Conservation (phyloP, 1,139 yeast species). For the Blastobotrys persicus region DNA sequence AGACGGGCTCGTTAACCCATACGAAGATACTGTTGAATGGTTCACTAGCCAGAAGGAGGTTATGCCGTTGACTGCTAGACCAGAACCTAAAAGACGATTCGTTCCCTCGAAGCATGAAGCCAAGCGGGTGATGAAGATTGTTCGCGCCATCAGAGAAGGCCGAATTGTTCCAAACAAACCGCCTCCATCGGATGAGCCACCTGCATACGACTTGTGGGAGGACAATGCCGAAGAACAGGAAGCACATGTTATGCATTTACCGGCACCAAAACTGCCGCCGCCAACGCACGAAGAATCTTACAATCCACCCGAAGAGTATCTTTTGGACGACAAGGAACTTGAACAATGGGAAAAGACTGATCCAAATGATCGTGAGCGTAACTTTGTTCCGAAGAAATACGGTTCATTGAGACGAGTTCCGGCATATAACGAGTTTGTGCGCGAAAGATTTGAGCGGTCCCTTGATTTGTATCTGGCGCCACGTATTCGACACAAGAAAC, state of each 20-base stretch:
- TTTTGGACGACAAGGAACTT: conserved; percentile 74
- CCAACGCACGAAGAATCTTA: conserved; percentile 96
- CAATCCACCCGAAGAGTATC: conserved; percentile 95
- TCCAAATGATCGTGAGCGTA: conserved; percentile 74
- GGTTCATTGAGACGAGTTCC: conserved; percentile 86
- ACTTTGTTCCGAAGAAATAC: conserved; percentile 81
- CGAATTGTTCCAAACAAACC: conserved; percentile 72
- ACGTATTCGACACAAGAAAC: conserved; percentile 85
- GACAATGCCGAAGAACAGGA: conserved; percentile 52
- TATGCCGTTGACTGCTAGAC: conserved; percentile 92
- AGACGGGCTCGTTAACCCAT: conserved; percentile 78
- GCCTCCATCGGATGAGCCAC: conserved; percentile 43
- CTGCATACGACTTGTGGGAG: conserved; percentile 79
- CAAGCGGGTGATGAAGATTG: conserved; percentile 92
- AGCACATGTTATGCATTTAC: conserved; percentile 82
- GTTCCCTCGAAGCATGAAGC: conserved; percentile 97
- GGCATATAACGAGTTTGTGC: conserved; percentile 78
- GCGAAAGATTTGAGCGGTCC: conserved; percentile 93
- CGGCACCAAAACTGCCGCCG: conserved; percentile 94
- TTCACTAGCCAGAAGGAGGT: conserved; percentile 79
- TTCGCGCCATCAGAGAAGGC: conserved; percentile 94
- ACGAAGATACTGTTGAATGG: conserved; percentile 95
- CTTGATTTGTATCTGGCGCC: conserved; percentile 95
- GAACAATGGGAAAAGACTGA: conserved; percentile 69
- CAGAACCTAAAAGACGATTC: conserved; percentile 96